A percentile compares a stretch with the other conserved stretches of the same genome.
Conservation (phyloP, 495 filamentous ascomycete genomes). For the Hypoxylon subgilvum region DNA sequence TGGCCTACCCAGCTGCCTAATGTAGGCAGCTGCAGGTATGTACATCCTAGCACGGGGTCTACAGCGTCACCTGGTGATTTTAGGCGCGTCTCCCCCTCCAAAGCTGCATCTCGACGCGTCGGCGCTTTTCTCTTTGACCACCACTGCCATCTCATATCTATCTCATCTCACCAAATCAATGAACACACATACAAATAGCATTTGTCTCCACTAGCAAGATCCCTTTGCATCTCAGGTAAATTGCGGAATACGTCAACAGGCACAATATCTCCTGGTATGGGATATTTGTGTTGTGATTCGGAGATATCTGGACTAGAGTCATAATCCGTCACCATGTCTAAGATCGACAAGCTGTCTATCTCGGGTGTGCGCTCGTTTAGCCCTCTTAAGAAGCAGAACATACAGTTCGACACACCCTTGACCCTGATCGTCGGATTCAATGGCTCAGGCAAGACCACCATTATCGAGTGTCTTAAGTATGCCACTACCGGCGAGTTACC, state of each 20-base stretch:
- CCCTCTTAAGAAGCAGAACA: conserved; percentile 75
- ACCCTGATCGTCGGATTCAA: conserved; percentile 97
- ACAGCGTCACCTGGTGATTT: no score
- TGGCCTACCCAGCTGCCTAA: no score
- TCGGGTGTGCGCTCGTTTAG: conserved; percentile 91
- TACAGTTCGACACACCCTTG: conserved; percentile 85
- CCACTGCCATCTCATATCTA: no score
- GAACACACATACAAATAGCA: not conserved
- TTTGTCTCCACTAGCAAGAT: no score
- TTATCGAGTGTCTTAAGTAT: conserved; percentile 99
- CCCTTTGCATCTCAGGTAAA: not conserved
- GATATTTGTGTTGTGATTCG: conserved; percentile 6
- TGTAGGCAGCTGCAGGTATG: no score
- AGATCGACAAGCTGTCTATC: conserved; percentile 89
- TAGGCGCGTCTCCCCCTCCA: conserved; percentile 30
- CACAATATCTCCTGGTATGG: conserved; percentile 11
- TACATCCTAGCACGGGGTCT: conserved; percentile 6
- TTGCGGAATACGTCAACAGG: conserved; percentile 11
- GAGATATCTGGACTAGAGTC: conserved; percentile 14
- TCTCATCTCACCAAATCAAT: not conserved
- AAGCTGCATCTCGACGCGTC: conserved; percentile 27
- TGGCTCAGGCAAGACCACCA: conserved; percentile 98
- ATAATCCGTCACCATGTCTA: conserved; percentile 58
- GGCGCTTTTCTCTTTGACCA: conserved; percentile 18
- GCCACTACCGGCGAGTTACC: conserved; percentile 92